Base-by-base conservation (phyloP, 805 yeast genomes). In the Deakozyma indianensis region DNA sequence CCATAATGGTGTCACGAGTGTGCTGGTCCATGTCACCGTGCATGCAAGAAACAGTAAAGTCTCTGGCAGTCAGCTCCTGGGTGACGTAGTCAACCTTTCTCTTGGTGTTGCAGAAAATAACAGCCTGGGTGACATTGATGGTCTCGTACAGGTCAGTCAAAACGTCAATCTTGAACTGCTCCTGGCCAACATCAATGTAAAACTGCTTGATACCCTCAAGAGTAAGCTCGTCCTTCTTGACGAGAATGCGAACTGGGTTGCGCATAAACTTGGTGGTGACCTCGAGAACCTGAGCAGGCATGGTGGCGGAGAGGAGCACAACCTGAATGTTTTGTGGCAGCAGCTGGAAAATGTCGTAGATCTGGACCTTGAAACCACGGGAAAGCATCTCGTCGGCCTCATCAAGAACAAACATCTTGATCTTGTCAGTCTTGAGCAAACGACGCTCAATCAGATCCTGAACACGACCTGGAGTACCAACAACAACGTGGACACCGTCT, bases 401-500 rank as follows among this genome's bases (percentile, higher is more conserved):
- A 66, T 92, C 98, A 57, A 92, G 69, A 51, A 92, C 77, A 53
- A 90, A 69, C 83, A 92, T 81, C 69, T 88, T 86, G 53, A 87
- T 71, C 57, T 79, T 73, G 54, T 87, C 77, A 15, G 92, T 77
- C 51, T 71, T 69, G 56, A 92, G 70, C 55, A 73, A 73, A 53
- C 94, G 77, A 64, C 96, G 77, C 60, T 83, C 83, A 51, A 92
- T 78, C 82, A 92, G 78, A 67, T 92, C 98, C 50, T 74, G 65
- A 35, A 90, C 95, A 60, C 98, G 75, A 47, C 98, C 98, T 27
- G 98, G 98, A 11, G 98, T 92, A 44, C 98, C 98, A 62, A 92
- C 88, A 35, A 92, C 84, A 35, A 92, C 80, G 57, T 92, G 96
- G 57, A 80, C 86, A 50, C 95, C 95, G 53, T 74, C 80, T 47